Percentiles rank a stretch among this genome's conserved stretches.
phyloP scores from a whole-genome alignment of 495 filamentous ascomycete species.

The Opeltia flavorubescens region DNA sequence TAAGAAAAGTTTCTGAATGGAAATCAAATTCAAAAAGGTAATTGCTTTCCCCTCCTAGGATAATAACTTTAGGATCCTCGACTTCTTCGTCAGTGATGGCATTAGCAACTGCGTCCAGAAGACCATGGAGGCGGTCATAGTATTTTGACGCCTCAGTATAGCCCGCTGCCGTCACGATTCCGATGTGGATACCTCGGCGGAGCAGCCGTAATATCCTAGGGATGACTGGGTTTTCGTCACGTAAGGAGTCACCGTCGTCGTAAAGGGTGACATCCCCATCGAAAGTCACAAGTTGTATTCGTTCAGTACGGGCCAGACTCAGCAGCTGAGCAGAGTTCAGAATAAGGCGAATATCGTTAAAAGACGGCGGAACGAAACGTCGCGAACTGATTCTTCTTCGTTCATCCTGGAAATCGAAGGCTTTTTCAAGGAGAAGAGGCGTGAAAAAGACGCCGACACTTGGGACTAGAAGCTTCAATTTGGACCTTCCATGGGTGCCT shows the following conservation, averaged over 20 bases:
- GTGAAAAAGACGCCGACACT: conserved; percentile 88
- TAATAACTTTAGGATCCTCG: conserved; percentile 54
- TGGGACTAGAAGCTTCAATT: conserved; percentile 84
- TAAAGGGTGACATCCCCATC: conserved; percentile 97
- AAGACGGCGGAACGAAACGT: conserved; percentile 89
- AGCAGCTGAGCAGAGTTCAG: conserved; percentile 92
- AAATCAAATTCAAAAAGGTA: conserved; percentile 68
- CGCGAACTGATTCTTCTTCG: conserved; percentile 77
- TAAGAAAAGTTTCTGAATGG: conserved; percentile 36
- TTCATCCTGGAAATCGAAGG: conserved; percentile 80
- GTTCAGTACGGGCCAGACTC: conserved; percentile 56
- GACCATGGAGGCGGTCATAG: conserved; percentile 67
- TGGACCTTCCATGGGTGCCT: conserved; percentile 55
- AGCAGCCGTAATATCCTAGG: conserved; percentile 58
- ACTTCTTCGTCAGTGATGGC: conserved; percentile 30
- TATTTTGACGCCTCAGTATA: conserved; percentile 80
- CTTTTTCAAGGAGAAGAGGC: conserved; percentile 64
- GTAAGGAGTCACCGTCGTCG: conserved; percentile 75
- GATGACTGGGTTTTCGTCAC: conserved; percentile 61
- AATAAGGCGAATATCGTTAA: conserved; percentile 89
- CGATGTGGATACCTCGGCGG: conserved; percentile 51
- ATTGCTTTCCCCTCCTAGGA: conserved; percentile 86
- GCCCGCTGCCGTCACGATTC: conserved; percentile 92
- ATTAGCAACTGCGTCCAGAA: conserved; percentile 69
- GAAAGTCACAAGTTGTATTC: conserved; percentile 75